Conservation (phyloP, 768 basidiomycete genomes). For the Suillus lakei region DNA sequence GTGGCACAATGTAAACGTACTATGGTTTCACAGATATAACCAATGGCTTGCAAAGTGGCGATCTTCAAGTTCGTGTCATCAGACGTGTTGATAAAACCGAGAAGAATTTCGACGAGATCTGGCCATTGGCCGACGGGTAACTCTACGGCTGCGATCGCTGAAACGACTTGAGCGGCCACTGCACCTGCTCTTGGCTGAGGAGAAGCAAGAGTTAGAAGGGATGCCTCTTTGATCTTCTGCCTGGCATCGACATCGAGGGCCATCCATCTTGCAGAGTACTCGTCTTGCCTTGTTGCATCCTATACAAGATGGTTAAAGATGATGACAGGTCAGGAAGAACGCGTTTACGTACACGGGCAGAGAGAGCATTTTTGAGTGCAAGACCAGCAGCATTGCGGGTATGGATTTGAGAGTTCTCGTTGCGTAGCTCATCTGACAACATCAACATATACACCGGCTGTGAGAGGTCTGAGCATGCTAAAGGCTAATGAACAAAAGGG, state of each 20-base stretch:
- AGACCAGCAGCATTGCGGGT: conserved; percentile 95
- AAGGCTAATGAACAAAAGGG: conserved; percentile 7
- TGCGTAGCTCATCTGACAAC: conserved; percentile 83
- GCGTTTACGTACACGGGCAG: conserved; percentile 76
- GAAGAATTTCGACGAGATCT: conserved; percentile 84
- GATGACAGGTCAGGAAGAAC: conserved; percentile 20
- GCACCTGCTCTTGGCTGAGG: conserved; percentile 72
- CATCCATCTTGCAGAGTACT: conserved; percentile 83
- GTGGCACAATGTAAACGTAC: conserved; percentile 55
- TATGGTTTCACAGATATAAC: conserved; percentile 96
- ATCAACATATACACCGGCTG: conserved; percentile 94
- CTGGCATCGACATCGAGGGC: conserved; percentile 69
- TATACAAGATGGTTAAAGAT: conserved; percentile 40
- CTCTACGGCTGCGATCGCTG: conserved; percentile 93
- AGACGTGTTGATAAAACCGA: conserved; percentile 84
- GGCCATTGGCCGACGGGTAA: conserved; percentile 88
- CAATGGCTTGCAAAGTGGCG: conserved; percentile 92
- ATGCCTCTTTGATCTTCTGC: conserved; percentile 85
- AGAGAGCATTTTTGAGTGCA: conserved; percentile 93
- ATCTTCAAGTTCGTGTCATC: conserved; percentile 77
- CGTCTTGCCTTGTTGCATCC: conserved; percentile 76
- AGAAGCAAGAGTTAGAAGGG: conserved; percentile 83
- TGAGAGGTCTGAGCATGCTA: not conserved
- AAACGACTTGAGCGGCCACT: conserved; percentile 91
- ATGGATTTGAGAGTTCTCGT: conserved; percentile 70